Evolutionary conservation across 768 basidiomycete genomes (phyloP).

Genomic region (Suillus paluster): DNA sequence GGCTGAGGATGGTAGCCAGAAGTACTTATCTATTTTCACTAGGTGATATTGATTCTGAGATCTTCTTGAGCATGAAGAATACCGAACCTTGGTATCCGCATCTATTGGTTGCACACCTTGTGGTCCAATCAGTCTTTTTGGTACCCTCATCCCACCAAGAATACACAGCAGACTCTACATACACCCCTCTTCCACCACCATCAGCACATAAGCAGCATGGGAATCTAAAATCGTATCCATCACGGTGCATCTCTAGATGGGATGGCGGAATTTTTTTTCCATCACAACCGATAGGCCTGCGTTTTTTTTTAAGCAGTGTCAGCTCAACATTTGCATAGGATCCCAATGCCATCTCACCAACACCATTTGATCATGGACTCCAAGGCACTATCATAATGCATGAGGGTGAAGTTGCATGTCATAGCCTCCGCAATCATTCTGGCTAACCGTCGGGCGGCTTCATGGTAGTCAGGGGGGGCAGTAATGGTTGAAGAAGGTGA

Average conservation of each 20-base stretch:
- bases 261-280: neutral
- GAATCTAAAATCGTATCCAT: neutral
- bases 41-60: neutral
- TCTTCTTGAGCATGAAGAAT: neutral
- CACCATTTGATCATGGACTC: neutral
- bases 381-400: neutral
- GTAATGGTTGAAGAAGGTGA: neutral
- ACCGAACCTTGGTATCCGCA: neutral
- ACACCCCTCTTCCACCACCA: neutral
- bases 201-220: neutral
- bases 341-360: neutral
- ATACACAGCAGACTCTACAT: neutral
- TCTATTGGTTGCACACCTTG: neutral
- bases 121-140: neutral
- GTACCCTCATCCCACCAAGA: neutral
- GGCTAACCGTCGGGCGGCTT: neutral
- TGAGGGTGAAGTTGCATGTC: neutral
- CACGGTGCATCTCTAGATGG: neutral
- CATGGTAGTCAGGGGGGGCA: neutral
- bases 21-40: too few species aligned
- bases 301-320: neutral
- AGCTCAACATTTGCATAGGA: neutral
- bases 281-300: neutral
- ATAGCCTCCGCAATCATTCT: neutral
- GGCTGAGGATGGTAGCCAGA: too few species aligned